Evolutionary conservation across 1,139 yeast genomes (phyloP).

Genomic region (Suhomyces wounanorum): DNA sequence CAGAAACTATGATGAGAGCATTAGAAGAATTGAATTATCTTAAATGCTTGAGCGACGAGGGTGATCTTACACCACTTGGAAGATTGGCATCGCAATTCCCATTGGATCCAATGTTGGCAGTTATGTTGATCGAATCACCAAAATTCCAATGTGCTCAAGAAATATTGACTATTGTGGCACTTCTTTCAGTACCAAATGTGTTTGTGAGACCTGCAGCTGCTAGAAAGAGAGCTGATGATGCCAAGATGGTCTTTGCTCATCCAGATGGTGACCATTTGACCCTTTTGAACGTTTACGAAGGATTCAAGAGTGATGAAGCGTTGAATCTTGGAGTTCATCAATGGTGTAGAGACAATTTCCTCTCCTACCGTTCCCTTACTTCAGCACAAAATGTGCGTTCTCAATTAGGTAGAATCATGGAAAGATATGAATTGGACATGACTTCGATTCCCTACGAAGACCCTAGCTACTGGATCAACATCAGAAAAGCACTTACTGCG

Average conservation of each 20-base stretch:
- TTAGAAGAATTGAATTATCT: conserved; percentile 91
- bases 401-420: conserved; percentile 85
- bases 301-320: conserved; percentile 74
- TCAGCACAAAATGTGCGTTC: conserved; percentile 84
- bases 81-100: conserved; percentile 92
- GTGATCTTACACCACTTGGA: conserved; percentile 86
- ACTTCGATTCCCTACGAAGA: conserved; percentile 71
- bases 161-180: conserved; percentile 82
- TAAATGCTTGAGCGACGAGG: conserved; percentile 89
- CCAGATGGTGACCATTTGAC: conserved; percentile 96
- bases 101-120: conserved; percentile 93
- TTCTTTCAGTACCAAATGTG: conserved; percentile 91
- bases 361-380: conserved; percentile 78
- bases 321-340: conserved; percentile 57
- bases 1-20: conserved; percentile 99
- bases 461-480: conserved; percentile 63
- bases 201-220: conserved; percentile 92
- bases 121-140: conserved; percentile 84
- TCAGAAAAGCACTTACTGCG: conserved; percentile 83
- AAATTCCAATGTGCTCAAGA: conserved; percentile 87
- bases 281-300: conserved; percentile 83
- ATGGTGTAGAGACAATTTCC: conserved; percentile 93
- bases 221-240: conserved; percentile 88
- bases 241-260: conserved; percentile 84
- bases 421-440: conserved; percentile 71